Evolutionary conservation across 2,329 filamentous ascomycete species (phyloP), one percentile per base, ranked within the genome.

Genomic region (Cercospora nicotianae): DNA sequence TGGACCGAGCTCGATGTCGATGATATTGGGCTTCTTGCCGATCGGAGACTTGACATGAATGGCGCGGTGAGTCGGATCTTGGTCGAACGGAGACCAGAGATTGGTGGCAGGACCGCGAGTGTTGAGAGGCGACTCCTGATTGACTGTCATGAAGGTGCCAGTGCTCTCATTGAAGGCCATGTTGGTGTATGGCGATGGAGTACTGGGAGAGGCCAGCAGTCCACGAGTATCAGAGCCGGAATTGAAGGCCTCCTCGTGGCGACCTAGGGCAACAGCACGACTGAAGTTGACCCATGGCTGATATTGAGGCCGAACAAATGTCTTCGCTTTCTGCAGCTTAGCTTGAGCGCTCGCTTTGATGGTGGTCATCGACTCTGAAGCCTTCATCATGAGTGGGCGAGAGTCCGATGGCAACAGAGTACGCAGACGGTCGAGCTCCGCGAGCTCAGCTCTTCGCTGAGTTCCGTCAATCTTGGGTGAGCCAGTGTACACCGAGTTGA

Each of bases 71-170:
- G 62, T 66, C 31, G 45, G 42, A 48, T 66, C 60, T 42, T 45
- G 36, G 53, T 53, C 66, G 45, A 63, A 66, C 23, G 65, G 65
- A 59, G 63, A 61, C 70, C 67, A 68, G 8, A 65, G 55, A 12
- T 65, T 61, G 53, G 68, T 66, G 26, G 60, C 67, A 39, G 67
- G 36, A 30, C 60, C 67, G 18, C 67, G 63, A 51, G 48, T 45
- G 13, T 55, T 26, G 30, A 57, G 48, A 51, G 59, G 51, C n/a
- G 60, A 66, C 12, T 66, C 62, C 55, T 57, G 36, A 5, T 66
- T 65, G 55, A 72, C 53, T 10, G 70, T 72, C 33, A 62, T 67
- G 67, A 72, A 71, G 3, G 69, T 72, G 26, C 64, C 66, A 18
- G 63, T 42, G 30, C 61, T 71, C 16, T 67, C 66, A 42, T 66